Conservation (phyloP, 2,329 filamentous ascomycete genomes). For the Cercospora sojina region DNA sequence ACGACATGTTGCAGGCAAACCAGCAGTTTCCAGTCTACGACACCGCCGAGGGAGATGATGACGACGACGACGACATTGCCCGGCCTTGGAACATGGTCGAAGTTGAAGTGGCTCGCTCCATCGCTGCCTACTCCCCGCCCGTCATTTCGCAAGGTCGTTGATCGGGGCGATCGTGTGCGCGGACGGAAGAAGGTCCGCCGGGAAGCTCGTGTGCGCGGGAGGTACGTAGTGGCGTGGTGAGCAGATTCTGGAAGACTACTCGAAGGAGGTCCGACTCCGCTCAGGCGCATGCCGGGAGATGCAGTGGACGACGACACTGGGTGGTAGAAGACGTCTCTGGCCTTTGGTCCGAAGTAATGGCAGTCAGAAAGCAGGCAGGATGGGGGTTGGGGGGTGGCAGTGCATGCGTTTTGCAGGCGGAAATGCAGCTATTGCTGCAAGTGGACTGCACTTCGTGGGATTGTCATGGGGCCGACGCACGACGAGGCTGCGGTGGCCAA, state of each 20-base stretch:
- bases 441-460: background rate
- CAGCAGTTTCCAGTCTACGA: background rate
- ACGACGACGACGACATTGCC: background rate
- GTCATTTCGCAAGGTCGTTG: background rate
- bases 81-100: background rate
- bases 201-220: background rate
- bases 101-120: background rate
- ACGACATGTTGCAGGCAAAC: background rate
- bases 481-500: background rate
- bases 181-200: background rate
- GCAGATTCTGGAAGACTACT: slow-evolving; percentile 8
- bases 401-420: background rate
- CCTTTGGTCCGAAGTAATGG: background rate
- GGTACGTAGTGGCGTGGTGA: background rate
- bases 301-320: background rate
- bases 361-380: background rate
- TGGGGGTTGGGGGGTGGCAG: no score
- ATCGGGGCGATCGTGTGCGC: background rate
- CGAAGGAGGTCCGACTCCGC: background rate
- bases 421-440: slow-evolving; percentile 4
- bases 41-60: background rate
- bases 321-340: background rate
- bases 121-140: background rate
- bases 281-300: background rate
- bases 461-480: background rate